A percentile compares a stretch with the other conserved stretches of the same genome.
Conservation (phyloP, 768 basidiomycete genomes). For the Podaxis carcinomalis region DNA sequence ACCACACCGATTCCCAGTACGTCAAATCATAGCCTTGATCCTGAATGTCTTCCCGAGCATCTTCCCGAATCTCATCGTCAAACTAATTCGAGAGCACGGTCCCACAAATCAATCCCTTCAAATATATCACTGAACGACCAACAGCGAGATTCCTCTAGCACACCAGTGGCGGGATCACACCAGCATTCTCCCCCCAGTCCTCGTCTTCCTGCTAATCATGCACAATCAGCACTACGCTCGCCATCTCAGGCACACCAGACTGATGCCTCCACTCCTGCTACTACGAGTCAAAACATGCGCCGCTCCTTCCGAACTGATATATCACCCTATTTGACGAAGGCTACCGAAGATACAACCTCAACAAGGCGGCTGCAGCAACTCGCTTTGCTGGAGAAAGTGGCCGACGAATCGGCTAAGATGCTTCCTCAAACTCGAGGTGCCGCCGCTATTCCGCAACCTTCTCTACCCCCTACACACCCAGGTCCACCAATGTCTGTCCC, state of each 20-base stretch:
- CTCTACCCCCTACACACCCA: neutral
- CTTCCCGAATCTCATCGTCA: neutral
- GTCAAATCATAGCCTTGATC: neutral
- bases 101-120: neutral
- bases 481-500: conserved; percentile 19
- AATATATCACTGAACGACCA: neutral
- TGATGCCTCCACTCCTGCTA: neutral
- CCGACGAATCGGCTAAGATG: conserved; percentile 68
- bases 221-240: neutral
- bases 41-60: neutral
- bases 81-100: neutral
- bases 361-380: conserved; percentile 66
- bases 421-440: conserved; percentile 31
- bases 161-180: neutral
- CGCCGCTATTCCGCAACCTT: conserved; percentile 10
- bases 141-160: conserved; percentile 3
- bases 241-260: neutral
- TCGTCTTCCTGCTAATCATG: neutral
- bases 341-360: conserved; percentile 49
- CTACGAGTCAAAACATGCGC: neutral
- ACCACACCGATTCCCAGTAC: conserved; percentile 5
- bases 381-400: conserved; percentile 67
- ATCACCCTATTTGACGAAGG: conserved; percentile 61
- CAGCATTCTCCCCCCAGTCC: neutral
- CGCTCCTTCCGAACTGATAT: conserved; percentile 44